phyloP scores from a whole-genome alignment of 73 alveolate genomes.

The Tetrahymena borealis region DNA sequence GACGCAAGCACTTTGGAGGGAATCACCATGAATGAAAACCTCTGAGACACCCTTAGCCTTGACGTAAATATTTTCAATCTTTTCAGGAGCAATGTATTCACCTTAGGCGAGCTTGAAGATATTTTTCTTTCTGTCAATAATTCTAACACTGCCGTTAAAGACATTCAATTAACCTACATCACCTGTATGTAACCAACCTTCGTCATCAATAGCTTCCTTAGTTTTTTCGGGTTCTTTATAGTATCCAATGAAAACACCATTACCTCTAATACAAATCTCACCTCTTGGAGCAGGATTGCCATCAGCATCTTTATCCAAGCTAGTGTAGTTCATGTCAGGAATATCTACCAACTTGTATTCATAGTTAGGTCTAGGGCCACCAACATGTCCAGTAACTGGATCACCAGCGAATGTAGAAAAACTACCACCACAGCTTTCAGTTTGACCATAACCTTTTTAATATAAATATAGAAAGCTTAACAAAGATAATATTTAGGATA shows the following conservation, averaged over 20 bases:
- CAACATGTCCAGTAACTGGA: constrained; percentile 68
- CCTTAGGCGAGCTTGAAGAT: constrained; percentile 90
- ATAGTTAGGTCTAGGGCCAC: constrained; percentile 58
- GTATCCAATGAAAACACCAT: constrained; percentile 72
- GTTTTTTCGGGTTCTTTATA: constrained; percentile 84
- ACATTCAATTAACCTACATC: constrained; percentile 71
- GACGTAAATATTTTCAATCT: constrained; percentile 70
- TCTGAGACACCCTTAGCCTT: constrained; percentile 72
- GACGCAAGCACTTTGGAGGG: constrained; percentile 69
- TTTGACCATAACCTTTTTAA: constrained; percentile 82
- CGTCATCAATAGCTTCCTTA: constrained; percentile 72
- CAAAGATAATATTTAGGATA: neutral
- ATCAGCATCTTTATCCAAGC: constrained; percentile 61
- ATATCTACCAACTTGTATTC: constrained; percentile 73
- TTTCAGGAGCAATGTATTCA: constrained; percentile 94
- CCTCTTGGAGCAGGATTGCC: constrained; percentile 88
- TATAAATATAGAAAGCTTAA: neutral
- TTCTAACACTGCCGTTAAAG: constrained; percentile 58
- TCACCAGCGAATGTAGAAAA: constrained; percentile 49
- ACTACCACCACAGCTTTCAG: constrained; percentile 85
- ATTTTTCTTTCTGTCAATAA: constrained; percentile 86
- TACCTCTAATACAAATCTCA: constrained; percentile 80
- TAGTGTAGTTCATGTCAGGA: constrained; percentile 73
- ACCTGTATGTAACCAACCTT: constrained; percentile 96
- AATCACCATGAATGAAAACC: constrained; percentile 92